These are phyloP conservation scores for Stramenopiles sp. DNA, from an alignment of 352 stramenopile species.

Conservation along the genomic window DNA sequence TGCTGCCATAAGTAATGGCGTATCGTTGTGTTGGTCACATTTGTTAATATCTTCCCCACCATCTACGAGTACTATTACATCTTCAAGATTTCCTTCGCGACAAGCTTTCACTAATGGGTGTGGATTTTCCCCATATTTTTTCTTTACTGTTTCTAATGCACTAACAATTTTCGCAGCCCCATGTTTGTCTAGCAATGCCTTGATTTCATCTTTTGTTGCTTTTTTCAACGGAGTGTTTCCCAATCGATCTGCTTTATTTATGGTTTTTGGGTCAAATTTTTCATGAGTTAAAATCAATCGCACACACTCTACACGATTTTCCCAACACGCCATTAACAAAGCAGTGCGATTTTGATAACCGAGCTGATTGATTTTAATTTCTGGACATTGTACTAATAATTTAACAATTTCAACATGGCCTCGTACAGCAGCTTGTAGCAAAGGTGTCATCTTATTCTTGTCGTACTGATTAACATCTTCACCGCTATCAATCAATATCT, in stretches of 20 bases:
- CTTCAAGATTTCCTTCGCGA: neutral
- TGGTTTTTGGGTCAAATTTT: neutral
- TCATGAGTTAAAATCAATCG: neutral
- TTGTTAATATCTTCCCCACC: neutral
- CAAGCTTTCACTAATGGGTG: neutral
- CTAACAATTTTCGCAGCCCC: neutral
- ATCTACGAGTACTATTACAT: neutral
- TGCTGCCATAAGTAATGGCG: neutral
- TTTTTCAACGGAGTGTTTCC: neutral
- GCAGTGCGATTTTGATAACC: too few relatives aligned
- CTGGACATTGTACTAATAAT: too few relatives aligned
- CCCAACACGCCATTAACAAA: too few relatives aligned
- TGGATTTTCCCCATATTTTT: neutral
- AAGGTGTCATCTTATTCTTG: neutral
- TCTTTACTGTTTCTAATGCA: neutral
- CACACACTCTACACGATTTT: too few relatives aligned
- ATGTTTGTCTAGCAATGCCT: neutral
- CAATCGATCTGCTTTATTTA: neutral
- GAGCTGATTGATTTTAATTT: too few relatives aligned
- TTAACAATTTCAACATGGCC: neutral
- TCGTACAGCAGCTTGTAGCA: neutral
- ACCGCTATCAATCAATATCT: neutral
- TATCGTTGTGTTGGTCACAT: neutral
- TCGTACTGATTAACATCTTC: neutral
- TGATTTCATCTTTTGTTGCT: neutral